Evolutionary conservation across 1,284 basidiomycete species (phyloP), one percentile per base, ranked within the genome.

Genomic region (Sporisorium iseilematis-ciliati): DNA sequence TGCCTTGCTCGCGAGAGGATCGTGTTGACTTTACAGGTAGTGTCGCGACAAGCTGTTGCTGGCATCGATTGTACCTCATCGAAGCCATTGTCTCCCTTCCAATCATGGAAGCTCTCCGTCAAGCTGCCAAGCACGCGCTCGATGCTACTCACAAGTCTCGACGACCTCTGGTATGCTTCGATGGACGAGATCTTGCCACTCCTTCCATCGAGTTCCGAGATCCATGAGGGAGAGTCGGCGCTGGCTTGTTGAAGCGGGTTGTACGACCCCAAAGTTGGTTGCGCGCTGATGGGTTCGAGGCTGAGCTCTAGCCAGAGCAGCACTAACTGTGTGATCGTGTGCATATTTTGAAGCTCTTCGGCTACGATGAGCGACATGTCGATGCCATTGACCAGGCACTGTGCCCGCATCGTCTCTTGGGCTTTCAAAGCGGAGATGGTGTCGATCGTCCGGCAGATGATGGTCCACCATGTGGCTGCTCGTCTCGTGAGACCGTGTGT

Each of bases 271-370:
- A 23, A 29, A 23, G 12, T 16, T 23, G 46, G n/a, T 33, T 51
- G 45, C 1, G 53, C 25, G 1, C 42, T 21, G 6, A 56, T 48
- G 1, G 60, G 23, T 14, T 49, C 56, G 7, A 68, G 51, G 11
- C 20, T 31, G 6, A 62, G 25, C 21, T 67, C 61, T 11, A 67
- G 33, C 68, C 69, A 76, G 14, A 76, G 61, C 1, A 61, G n/a
- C 3, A 69, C 31, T 2, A 67, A 56, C 20, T 69, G 62, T 0
- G 49, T 23, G 40, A 77, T 59, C 6, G 46, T 29, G 4, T 57
- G 59, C 69, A 77, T 72, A 38, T 57, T 31, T 0, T 29, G 7
- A 1, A 77, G 56, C 53, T 68, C 61, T 23, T 77, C 74, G 7
- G 62, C 56, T 1, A 48, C 16, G 25, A 77, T 21, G 29, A 18